phyloP scores from a whole-genome alignment of 2,329 filamentous ascomycete species.

The Cercospora beticola region DNA sequence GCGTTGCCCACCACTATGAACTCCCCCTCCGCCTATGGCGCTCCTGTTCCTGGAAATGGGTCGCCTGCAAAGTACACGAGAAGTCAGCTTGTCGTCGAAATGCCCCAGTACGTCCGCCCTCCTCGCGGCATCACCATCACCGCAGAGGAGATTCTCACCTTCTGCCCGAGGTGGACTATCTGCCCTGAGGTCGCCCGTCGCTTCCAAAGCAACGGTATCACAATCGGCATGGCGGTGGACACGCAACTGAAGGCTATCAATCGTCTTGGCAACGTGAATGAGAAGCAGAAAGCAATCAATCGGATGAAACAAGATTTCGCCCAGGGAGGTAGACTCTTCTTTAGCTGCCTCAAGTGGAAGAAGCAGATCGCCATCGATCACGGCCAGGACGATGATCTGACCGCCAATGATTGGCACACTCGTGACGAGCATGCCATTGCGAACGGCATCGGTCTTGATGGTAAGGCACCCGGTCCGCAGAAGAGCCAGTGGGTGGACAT shows the following conservation, averaged over 20 bases:
- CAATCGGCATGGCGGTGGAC: background rate
- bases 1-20: too few species aligned
- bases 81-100: background rate
- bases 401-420: background rate
- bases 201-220: background rate
- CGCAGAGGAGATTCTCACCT: background rate
- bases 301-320: background rate
- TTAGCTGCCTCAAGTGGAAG: background rate
- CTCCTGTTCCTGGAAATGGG: too few species aligned
- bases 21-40: too few species aligned
- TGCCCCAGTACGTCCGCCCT: background rate
- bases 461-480: background rate
- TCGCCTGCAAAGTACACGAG: background rate
- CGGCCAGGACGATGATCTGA: background rate
- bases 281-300: background rate
- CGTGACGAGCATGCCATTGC: background rate
- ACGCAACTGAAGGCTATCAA: background rate
- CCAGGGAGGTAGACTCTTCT: background rate
- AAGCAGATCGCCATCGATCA: background rate
- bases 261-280: background rate
- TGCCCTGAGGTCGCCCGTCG: background rate
- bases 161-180: background rate
- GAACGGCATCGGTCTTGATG: background rate
- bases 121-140: background rate
- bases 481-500: background rate